Conservation (phyloP, 208 protist species). For the Acanthamoeba lenticulata region DNA sequence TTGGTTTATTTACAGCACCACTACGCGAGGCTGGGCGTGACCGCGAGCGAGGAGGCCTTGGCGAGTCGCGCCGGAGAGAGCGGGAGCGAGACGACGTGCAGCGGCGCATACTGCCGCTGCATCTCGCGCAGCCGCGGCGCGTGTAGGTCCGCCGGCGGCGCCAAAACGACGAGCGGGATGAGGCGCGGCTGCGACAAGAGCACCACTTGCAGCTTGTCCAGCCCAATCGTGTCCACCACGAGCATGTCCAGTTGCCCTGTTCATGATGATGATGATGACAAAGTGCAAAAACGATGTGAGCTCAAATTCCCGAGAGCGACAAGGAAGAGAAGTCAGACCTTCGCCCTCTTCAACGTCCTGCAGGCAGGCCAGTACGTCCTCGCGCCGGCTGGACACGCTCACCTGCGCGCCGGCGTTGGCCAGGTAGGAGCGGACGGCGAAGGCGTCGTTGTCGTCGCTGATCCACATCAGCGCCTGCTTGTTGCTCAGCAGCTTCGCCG, state of each 20-base stretch:
- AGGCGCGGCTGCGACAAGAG: background rate
- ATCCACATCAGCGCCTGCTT: background rate
- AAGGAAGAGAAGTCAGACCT: background rate
- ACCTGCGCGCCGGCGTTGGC: background rate
- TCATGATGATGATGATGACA: background rate
- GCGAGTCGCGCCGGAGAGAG: too few relatives aligned
- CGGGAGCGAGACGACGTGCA: background rate
- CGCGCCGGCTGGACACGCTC: background rate
- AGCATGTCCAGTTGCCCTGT: background rate
- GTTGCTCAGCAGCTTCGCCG: background rate
- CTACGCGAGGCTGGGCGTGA: background rate
- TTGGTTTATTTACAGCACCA: too few relatives aligned
- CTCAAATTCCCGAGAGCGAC: too few relatives aligned
- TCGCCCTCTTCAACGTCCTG: background rate
- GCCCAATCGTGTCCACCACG: background rate
- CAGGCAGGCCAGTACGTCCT: background rate
- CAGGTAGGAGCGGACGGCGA: background rate
- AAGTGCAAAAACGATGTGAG: too few relatives aligned
- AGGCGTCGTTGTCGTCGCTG: background rate
- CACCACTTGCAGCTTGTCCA: background rate
- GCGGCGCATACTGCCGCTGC: background rate
- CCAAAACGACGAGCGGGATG: background rate
- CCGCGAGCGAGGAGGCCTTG: background rate
- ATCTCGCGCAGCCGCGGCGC: background rate
- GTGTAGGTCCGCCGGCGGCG: background rate